Percentiles rank a stretch among this genome's conserved stretches.
phyloP scores from a whole-genome alignment of 2,329 filamentous ascomycete species.

The Diaporthe sp. region DNA sequence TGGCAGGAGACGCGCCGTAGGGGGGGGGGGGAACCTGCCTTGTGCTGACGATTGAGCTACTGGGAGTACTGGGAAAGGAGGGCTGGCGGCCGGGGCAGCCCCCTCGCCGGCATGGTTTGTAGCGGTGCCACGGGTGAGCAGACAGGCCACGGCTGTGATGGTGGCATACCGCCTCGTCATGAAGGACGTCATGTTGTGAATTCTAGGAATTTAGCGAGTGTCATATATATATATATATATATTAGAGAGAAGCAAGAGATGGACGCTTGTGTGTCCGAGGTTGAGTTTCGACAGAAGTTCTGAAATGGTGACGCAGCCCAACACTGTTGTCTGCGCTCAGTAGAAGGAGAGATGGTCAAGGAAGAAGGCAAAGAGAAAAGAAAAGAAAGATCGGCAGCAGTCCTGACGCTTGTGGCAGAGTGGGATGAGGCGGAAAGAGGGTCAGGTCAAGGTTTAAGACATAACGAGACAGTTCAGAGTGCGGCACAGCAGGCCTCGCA shows the following conservation, averaged over 20 bases:
- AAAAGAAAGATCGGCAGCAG: conserved; percentile 21
- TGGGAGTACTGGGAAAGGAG: conserved; percentile 28
- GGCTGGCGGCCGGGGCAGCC: conserved; percentile 39
- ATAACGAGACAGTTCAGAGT: background rate
- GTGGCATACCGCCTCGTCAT: conserved; percentile 3
- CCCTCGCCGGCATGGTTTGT: conserved; percentile 28
- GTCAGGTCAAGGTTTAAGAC: conserved; percentile 26
- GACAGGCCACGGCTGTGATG: conserved; percentile 14
- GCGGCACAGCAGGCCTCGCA: background rate
- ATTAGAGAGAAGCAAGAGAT: background rate
- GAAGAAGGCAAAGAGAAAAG: no score
- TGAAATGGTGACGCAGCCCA: background rate
- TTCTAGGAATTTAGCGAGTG: background rate
- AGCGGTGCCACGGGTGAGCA: conserved; percentile 28
- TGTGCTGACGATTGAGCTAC: conserved; percentile 15
- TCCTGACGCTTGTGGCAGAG: background rate
- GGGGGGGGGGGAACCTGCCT: background rate
- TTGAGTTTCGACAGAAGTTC: background rate
- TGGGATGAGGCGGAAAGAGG: conserved; percentile 5
- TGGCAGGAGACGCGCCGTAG: background rate
- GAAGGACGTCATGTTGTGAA: background rate
- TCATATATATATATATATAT: background rate
- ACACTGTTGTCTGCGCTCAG: background rate
- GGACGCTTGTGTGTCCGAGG: background rate
- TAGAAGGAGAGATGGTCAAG: no score